These are phyloP conservation scores for Spinellus fusiger DNA, from an alignment of 192 early-diverging fungal species.

Conservation along the genomic window DNA sequence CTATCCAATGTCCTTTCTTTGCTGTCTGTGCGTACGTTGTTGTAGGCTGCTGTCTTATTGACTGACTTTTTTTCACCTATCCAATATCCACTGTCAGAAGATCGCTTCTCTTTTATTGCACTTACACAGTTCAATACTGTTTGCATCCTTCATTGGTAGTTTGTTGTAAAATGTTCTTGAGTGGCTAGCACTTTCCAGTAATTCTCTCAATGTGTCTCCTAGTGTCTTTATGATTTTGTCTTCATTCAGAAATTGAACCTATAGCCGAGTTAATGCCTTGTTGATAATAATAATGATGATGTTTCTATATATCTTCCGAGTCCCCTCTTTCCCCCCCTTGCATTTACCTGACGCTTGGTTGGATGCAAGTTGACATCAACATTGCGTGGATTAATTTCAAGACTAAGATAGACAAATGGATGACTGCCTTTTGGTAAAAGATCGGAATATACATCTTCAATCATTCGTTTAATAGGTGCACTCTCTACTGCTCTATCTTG, in stretches of 20 bases:
- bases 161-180: slow-evolving; percentile 54
- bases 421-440: slow-evolving; percentile 83
- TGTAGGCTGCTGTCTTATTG: slow-evolving; percentile 56
- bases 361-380: slow-evolving; percentile 99
- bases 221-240: slow-evolving; percentile 72
- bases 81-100: too few relatives aligned
- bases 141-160: slow-evolving; percentile 16
- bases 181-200: slow-evolving; percentile 60
- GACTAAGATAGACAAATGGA: slow-evolving; percentile 86
- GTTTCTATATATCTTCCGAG: not conserved
- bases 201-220: slow-evolving; percentile 61
- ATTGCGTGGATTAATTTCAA: slow-evolving; percentile 82
- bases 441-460: slow-evolving; percentile 76
- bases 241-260: slow-evolving; percentile 91
- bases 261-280: not conserved
- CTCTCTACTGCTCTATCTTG: slow-evolving; percentile 83
- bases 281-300: not conserved
- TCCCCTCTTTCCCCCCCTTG: not conserved
- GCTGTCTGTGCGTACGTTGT: slow-evolving; percentile 85
- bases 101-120: too few relatives aligned
- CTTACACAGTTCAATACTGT: not conserved
- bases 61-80: slow-evolving; percentile 12
- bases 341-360: slow-evolving; percentile 77
- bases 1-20: slow-evolving; percentile 71
- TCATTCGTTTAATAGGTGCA: slow-evolving; percentile 67